Evolutionary conservation across 805 yeast genomes (phyloP).

Genomic region (Pichia exigua): DNA sequence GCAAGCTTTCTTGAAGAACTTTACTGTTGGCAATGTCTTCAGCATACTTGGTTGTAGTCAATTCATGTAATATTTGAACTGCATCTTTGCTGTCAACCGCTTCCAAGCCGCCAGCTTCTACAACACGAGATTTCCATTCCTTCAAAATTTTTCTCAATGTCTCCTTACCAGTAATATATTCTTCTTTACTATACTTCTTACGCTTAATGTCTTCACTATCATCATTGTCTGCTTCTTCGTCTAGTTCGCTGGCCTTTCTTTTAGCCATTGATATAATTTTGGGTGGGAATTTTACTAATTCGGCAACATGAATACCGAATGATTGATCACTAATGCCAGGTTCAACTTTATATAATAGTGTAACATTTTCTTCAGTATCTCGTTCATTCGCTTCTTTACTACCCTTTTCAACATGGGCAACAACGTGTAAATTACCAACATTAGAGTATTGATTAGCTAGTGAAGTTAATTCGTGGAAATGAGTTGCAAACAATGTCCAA

Average conservation of each 20-base stretch:
- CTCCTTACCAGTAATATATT: constrained; percentile 48
- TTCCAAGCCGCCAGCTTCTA: constrained; percentile 36
- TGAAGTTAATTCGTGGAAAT: constrained; percentile 91
- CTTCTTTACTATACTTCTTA: constrained; percentile 42
- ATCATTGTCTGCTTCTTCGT: constrained; percentile 42
- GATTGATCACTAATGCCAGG: constrained; percentile 94
- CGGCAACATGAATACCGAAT: constrained; percentile 97
- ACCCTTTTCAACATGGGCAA: constrained; percentile 65
- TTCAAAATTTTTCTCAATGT: constrained; percentile 41
- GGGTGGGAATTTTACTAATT: constrained; percentile 83
- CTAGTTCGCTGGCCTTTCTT: constrained; percentile 83
- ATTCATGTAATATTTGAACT: constrained; percentile 4
- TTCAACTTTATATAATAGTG: constrained; percentile 87
- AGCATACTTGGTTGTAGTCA: constrained; percentile 1
- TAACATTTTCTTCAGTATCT: constrained; percentile 56
- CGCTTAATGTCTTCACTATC: constrained; percentile 27
- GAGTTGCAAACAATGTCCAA: constrained; percentile 90
- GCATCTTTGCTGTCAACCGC: constrained; percentile 33
- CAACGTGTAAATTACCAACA: constrained; percentile 83
- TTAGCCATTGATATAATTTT: constrained; percentile 94
- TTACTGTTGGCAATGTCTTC: neutral
- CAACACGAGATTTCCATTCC: constrained; percentile 45
- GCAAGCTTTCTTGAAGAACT: constrained; percentile 21
- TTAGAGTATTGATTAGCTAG: constrained; percentile 54
- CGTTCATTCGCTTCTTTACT: constrained; percentile 18